Percentiles rank a stretch among this genome's conserved stretches.
Evolutionary conservation across 345 rosid genomes (phyloP).

Genomic region (Camelina neglecta): DNA sequence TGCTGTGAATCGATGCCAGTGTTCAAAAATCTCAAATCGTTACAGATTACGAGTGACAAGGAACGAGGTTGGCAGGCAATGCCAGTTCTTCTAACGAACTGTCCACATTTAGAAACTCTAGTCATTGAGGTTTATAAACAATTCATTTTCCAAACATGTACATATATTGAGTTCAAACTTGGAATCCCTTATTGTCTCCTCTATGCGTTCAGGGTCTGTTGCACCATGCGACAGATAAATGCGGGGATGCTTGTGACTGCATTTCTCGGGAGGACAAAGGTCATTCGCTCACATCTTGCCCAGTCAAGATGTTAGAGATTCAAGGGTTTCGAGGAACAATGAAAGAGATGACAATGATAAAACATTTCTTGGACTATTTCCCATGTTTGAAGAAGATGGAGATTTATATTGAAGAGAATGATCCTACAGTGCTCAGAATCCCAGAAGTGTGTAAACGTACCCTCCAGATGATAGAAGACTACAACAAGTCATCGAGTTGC

Average conservation of each 20-base stretch:
- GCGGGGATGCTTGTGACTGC: constrained; percentile 13
- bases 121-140: background rate
- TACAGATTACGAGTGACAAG: background rate
- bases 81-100: constrained; percentile 20
- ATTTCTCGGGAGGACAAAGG: constrained; percentile 12
- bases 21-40: constrained; percentile 20
- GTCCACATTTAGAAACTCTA: constrained; percentile 14
- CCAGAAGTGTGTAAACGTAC: no score
- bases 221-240: constrained; percentile 6
- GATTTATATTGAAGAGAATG: background rate
- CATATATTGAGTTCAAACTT: background rate
- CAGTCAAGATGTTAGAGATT: constrained; percentile 25
- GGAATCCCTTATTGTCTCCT: background rate
- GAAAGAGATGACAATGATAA: constrained; percentile 3
- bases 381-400: constrained; percentile 4
- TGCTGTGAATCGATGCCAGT: background rate
- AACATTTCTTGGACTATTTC: background rate
- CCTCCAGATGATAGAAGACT: no score
- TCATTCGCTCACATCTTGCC: constrained; percentile 7
- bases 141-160: background rate
- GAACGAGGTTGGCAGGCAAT: constrained; percentile 4
- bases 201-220: constrained; percentile 18
- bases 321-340: background rate
- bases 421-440: background rate
- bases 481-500: no score